Conservation (phyloP, 441 rosid species). For the Dalechampia spathulata region DNA sequence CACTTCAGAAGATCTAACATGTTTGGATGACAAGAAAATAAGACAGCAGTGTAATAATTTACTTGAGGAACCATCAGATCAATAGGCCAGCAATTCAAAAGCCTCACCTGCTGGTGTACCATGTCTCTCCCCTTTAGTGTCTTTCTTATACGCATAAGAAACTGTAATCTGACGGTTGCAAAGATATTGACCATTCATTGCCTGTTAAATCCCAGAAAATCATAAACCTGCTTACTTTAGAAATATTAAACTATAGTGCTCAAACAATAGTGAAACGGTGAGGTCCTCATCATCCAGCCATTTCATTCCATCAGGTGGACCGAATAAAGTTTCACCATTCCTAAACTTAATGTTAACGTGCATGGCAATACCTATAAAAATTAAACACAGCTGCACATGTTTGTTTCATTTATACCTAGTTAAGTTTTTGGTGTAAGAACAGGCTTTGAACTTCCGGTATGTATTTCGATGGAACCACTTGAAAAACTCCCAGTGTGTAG, state of each 20-base stretch:
- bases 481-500: no score
- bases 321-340: not conserved
- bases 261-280: not conserved
- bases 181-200: conserved; percentile 94
- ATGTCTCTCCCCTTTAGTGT: conserved; percentile 96
- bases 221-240: not conserved
- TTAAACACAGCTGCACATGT: not conserved
- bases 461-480: no score
- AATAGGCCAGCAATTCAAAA: not conserved
- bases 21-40: not conserved
- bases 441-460: no score
- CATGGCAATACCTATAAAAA: not conserved
- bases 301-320: not conserved
- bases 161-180: conserved; percentile 96
- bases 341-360: not conserved
- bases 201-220: conserved; percentile 32
- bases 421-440: not conserved
- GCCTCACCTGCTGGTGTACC: conserved; percentile 93
- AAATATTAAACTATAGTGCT: not conserved
- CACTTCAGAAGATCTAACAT: not conserved
- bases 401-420: not conserved
- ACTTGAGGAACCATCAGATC: not conserved
- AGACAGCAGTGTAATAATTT: not conserved
- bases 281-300: not conserved
- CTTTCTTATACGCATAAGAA: conserved; percentile 95